Evolutionary conservation across 2,329 filamentous ascomycete genomes (phyloP).

Genomic region (Coniochaeta hoffmannii): DNA sequence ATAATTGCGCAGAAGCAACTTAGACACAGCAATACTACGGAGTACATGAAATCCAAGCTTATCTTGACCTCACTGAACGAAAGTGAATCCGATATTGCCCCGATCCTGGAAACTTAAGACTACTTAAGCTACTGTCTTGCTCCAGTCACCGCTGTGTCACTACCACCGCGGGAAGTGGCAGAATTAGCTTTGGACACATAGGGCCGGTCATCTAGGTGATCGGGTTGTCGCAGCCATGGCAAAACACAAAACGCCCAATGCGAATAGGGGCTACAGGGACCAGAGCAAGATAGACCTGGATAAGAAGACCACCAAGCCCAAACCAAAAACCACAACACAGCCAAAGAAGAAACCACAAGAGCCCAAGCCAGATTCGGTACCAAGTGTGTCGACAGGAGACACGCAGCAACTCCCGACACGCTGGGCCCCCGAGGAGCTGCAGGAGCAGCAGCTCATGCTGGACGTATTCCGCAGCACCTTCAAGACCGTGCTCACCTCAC

Average conservation of each 20-base stretch:
- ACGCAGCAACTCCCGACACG: background rate
- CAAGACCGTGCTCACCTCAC: slow-evolving; percentile 34
- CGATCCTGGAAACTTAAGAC: no score
- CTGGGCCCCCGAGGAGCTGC: background rate
- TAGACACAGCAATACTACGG: no score
- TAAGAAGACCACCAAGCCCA: background rate
- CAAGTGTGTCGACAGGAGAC: background rate
- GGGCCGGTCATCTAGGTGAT: background rate
- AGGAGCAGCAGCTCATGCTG: slow-evolving; percentile 37
- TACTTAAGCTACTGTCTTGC: no score
- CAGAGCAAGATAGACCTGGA: background rate
- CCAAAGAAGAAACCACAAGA: slow-evolving; percentile 5
- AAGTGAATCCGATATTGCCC: no score
- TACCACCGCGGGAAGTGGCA: no score
- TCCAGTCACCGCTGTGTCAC: no score
- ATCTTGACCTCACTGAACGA: no score
- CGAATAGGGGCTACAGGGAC: background rate
- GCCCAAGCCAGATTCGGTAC: background rate
- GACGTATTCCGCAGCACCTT: slow-evolving; percentile 67
- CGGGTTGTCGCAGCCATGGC: background rate
- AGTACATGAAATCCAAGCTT: no score
- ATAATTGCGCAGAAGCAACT: background rate
- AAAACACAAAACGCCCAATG: background rate
- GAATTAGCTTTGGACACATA: no score
- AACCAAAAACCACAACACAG: background rate